phyloP scores from a whole-genome alignment of 2,329 filamentous ascomycete species.

The Teratosphaeria gauchensis region DNA sequence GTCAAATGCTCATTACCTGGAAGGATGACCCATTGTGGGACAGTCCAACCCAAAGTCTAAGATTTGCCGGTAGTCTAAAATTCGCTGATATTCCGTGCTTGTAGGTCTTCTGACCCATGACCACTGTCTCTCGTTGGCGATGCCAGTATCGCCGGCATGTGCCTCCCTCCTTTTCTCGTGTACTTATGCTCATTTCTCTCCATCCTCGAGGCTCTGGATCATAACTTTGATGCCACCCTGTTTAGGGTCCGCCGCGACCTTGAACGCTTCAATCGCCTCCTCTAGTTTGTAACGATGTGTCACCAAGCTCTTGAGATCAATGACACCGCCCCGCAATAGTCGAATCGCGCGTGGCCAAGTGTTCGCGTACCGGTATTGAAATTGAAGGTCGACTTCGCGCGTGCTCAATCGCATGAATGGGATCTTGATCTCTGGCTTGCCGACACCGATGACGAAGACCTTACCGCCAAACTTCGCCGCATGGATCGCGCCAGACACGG shows the following conservation, averaged over 20 bases:
- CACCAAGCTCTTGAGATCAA: constrained; percentile 72
- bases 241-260: constrained; percentile 76
- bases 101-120: background rate
- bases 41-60: background rate
- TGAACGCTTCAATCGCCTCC: constrained; percentile 80
- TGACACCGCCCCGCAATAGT: constrained; percentile 71
- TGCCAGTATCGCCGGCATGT: background rate
- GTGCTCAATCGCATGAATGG: constrained; percentile 91
- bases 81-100: background rate
- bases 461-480: constrained; percentile 90
- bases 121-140: background rate
- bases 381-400: constrained; percentile 86
- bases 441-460: constrained; percentile 93
- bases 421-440: constrained; percentile 88
- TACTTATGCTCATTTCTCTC: constrained; percentile 14
- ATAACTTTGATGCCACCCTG: constrained; percentile 96
- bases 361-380: constrained; percentile 94
- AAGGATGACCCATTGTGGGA: background rate
- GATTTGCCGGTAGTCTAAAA: background rate
- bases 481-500: constrained; percentile 77
- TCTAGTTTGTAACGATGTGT: constrained; percentile 82
- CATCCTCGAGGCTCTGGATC: constrained; percentile 59
- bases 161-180: background rate
- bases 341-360: constrained; percentile 92
- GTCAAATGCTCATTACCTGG: background rate